Base-by-base conservation (phyloP, 129 eudicot genomes). In the Rutidosis leptorrhynchoides region DNA sequence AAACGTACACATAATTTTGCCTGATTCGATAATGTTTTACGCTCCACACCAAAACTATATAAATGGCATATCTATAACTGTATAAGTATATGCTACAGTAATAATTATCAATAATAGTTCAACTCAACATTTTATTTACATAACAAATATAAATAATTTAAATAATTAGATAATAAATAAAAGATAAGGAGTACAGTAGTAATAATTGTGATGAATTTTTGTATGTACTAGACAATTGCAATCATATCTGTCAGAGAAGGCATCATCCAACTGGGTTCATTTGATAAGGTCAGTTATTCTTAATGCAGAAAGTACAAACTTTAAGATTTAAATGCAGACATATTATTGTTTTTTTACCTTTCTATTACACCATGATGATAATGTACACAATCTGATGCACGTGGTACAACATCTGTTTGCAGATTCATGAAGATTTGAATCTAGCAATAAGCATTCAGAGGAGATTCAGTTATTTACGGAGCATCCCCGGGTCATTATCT, bases 201-300 rank as follows among this genome's bases (percentile, higher is more conserved):
- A 40, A 40, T 2, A 53, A 49, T 22, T 59, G 22, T 35, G 23
- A 32, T n/a, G 53, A 3, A 51, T 46, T 42, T 64, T 30, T 58
- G 16, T 40, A 22, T 61, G 17, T 29, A 20, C 71, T 78, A 90
- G 97, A 90, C 97, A 20, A 90, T 90, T 55, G 95, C 97, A 32
- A 57, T 86, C 63, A 82, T 90, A 69, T 77, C 97, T 17, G 88
- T 84, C 4, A 84, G 85, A 78, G 97, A 90, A 80, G 97, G 97
- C 65, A 77, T 84, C 27, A 78, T 90, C 55, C 97, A 90, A 73
- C 83, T 90, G 9, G 97, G 97, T 65, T 86, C 97, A 16, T 83
- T 90, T 61, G 77, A 90, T 43, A 90, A 90, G 90, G 96, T 89
- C 40, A 28, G 37, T 74, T n/a, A n/a, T n/a, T n/a, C 26, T 73